Base-by-base conservation (phyloP, 1,284 basidiomycete species). In the Ganoderma sp. region DNA sequence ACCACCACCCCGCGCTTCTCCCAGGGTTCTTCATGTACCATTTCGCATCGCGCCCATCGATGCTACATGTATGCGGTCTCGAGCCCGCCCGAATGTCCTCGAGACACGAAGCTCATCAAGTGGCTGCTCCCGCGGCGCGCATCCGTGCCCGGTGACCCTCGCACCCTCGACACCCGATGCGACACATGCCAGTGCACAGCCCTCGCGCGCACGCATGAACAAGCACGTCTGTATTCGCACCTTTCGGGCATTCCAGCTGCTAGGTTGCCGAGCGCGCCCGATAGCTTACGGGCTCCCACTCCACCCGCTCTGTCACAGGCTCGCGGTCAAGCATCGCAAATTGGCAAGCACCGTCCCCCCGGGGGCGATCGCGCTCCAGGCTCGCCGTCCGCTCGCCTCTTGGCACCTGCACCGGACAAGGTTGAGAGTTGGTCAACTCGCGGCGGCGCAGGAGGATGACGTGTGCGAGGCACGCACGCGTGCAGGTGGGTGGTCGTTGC, bases 171-270 rank as follows among this genome's bases (percentile, higher is more conserved):
- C 56, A 58, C 56, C 32, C 56, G 56, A 58, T 22, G 9, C 48
- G 48, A 34, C 28, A 58, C 56, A 58, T 32, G 17, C 32, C 25
- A 19, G 10, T 17, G 14, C 32, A 58, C 56, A 58, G 56, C 28
- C 32, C 56, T 10, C 56, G 56, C 28, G 54, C 15, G 34, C 56
- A 10, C 34, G 37, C 56, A 58, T 22, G 56, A 39, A 19, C 56
- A 58, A 8, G 25, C 9, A 3, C 39, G 10, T 9, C 56, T 34
- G 14, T 10, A 37, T 58, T 58, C 56, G 34, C 56, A 58, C 56
- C 32, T 58, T 58, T 58, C 34, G 28, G 56, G 56, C 64, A 60
- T 60, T 61, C 64, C 58, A 54, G 64, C 58, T 65, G 58, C 64
- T 34, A 22, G 10, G 37, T 32, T 14, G 8, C 28, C 15, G 28